A percentile compares a stretch with the other conserved stretches of the same genome.
phyloP scores from a whole-genome alignment of 495 filamentous ascomycete species.

The Daldinia grandis region DNA sequence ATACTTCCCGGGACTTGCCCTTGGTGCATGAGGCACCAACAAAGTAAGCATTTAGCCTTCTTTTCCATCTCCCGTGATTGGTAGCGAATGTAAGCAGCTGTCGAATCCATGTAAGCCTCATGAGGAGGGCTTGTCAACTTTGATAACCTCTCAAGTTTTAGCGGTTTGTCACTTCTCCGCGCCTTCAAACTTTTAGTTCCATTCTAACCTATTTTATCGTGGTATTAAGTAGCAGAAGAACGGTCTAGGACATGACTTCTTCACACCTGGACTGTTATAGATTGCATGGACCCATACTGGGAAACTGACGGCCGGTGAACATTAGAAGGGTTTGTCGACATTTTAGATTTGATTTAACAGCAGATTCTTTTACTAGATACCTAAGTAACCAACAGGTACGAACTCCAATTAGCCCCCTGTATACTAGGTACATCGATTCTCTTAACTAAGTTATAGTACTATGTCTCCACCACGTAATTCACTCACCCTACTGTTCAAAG shows the following conservation, averaged over 20 bases:
- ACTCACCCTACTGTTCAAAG: slow-evolving; percentile 5
- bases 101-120: slow-evolving; percentile 12
- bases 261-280: background rate
- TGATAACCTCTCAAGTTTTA: background rate
- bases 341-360: background rate
- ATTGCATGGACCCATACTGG: background rate
- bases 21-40: background rate
- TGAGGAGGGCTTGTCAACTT: background rate
- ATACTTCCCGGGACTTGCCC: slow-evolving; percentile 10
- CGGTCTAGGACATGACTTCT: background rate
- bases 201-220: background rate
- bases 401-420: background rate
- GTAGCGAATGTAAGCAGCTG: background rate
- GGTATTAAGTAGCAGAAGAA: background rate
- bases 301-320: background rate
- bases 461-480: background rate
- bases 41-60: slow-evolving; percentile 15
- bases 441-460: background rate
- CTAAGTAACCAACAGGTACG: no score
- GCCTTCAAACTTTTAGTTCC: background rate
- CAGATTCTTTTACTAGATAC: background rate
- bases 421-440: background rate
- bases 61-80: slow-evolving; percentile 18
- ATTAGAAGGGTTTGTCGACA: background rate
- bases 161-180: background rate